Evolutionary conservation across 352 stramenopile species (phyloP).

Genomic region (Phytophthora syringae): DNA sequence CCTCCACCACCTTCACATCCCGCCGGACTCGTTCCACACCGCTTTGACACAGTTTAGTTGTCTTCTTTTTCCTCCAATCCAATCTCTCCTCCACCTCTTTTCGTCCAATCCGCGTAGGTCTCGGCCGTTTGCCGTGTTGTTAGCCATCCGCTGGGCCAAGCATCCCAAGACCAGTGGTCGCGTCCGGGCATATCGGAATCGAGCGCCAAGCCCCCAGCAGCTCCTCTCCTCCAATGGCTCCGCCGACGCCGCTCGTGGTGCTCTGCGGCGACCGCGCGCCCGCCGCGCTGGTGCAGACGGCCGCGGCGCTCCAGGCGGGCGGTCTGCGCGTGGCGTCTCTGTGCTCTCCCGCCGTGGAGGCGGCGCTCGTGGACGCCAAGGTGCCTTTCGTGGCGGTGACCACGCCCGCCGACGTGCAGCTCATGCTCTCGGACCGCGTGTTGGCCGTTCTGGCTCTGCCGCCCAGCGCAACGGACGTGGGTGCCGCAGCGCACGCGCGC

Average conservation of each 20-base stretch:
- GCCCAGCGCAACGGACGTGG: slow-evolving; percentile 34
- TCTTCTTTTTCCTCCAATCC: neutral
- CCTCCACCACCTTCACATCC: neutral
- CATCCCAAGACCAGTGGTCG: slow-evolving; percentile 10
- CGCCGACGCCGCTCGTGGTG: slow-evolving; percentile 65
- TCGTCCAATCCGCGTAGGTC: neutral
- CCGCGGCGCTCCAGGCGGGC: slow-evolving; percentile 54
- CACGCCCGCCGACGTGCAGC: slow-evolving; percentile 65
- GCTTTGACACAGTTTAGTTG: slow-evolving; percentile 5
- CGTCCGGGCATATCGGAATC: slow-evolving; percentile 26
- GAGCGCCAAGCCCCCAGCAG: slow-evolving; percentile 4
- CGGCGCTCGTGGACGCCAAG: slow-evolving; percentile 73
- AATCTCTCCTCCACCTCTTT: neutral
- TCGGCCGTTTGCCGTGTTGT: slow-evolving; percentile 25
- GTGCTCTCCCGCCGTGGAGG: slow-evolving; percentile 53
- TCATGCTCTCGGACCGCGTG: slow-evolving; percentile 75
- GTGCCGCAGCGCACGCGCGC: slow-evolving; percentile 43
- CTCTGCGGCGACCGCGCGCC: slow-evolving; percentile 65
- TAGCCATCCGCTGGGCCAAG: slow-evolving; percentile 18
- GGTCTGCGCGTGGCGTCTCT: slow-evolving; percentile 74
- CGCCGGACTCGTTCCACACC: slow-evolving; percentile 1
- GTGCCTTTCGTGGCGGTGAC: slow-evolving; percentile 75
- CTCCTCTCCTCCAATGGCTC: slow-evolving; percentile 29
- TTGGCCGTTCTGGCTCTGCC: slow-evolving; percentile 71
- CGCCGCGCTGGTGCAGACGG: slow-evolving; percentile 52